These are phyloP conservation scores for Tuber umbilicatum DNA, from an alignment of 495 filamentous ascomycete genomes.

Conservation along the genomic window DNA sequence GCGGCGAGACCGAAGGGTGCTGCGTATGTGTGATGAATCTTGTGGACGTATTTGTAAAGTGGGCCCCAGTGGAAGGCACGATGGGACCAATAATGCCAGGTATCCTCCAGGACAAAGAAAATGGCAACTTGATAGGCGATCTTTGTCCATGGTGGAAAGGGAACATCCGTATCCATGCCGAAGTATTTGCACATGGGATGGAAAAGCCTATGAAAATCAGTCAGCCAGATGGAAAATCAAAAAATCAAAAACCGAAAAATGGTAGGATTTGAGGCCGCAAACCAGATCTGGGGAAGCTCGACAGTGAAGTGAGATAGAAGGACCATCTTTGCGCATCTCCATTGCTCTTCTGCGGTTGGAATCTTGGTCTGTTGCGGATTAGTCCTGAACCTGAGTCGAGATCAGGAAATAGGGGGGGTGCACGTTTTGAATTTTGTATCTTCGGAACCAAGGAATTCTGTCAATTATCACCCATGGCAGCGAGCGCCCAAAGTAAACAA, in stretches of 20 bases:
- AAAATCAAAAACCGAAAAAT: no score
- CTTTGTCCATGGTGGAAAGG: slow-evolving; percentile 74
- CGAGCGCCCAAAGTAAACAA: slow-evolving; percentile 87
- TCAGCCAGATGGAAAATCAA: no score
- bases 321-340: slow-evolving; percentile 85
- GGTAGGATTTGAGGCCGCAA: background rate
- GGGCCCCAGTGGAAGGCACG: slow-evolving; percentile 91
- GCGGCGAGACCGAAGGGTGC: slow-evolving; percentile 94
- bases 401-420: slow-evolving; percentile 29
- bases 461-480: slow-evolving; percentile 94
- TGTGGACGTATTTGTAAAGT: slow-evolving; percentile 91
- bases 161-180: slow-evolving; percentile 79
- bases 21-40: slow-evolving; percentile 97
- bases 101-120: slow-evolving; percentile 93
- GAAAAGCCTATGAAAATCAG: slow-evolving; percentile 53
- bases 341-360: slow-evolving; percentile 83
- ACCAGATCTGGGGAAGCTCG: slow-evolving; percentile 95
- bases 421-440: slow-evolving; percentile 89
- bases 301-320: slow-evolving; percentile 92
- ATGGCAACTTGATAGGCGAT: slow-evolving; percentile 88
- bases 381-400: background rate
- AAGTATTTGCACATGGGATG: slow-evolving; percentile 95
- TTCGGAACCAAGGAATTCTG: slow-evolving; percentile 73
- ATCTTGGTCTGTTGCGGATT: slow-evolving; percentile 64
- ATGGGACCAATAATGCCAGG: slow-evolving; percentile 98